Evolutionary conservation across 441 rosid species (phyloP).

Genomic region (Erysimum cheiri): DNA sequence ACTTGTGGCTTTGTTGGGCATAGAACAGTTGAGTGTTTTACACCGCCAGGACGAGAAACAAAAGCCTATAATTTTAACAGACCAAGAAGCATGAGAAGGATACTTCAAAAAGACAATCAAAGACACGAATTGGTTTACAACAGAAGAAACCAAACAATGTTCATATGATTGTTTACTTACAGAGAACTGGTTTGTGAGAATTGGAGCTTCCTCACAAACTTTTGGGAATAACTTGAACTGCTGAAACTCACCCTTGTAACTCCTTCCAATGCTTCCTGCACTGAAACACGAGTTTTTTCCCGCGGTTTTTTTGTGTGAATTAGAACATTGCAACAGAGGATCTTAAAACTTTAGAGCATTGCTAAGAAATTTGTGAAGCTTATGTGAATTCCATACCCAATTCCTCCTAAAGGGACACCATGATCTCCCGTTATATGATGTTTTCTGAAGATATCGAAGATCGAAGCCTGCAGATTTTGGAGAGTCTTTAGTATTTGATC

Average conservation of each 20-base stretch:
- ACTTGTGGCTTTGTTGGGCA: constrained; percentile 62
- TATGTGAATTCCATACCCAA: constrained; percentile 62
- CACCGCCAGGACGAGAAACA: constrained; percentile 72
- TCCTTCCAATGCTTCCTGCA: constrained; percentile 93
- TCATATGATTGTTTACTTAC: constrained; percentile 59
- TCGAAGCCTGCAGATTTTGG: constrained; percentile 51
- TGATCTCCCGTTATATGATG: constrained; percentile 66
- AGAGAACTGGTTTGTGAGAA: constrained; percentile 91
- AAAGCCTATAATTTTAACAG: constrained; percentile 55
- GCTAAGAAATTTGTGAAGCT: background rate
- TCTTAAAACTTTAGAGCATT: background rate
- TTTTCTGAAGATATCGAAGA: constrained; percentile 68
- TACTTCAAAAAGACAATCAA: constrained; percentile 2
- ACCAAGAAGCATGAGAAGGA: constrained; percentile 13
- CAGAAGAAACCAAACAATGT: background rate
- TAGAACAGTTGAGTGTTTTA: constrained; percentile 77
- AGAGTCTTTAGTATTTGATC: background rate
- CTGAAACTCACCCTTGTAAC: constrained; percentile 90
- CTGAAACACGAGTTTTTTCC: constrained; percentile 40
- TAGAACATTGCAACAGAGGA: constrained; percentile 22
- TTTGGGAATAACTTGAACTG: constrained; percentile 81
- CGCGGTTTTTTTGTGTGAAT: constrained; percentile 4
- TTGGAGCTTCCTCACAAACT: constrained; percentile 72
- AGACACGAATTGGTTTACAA: background rate
- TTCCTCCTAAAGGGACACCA: constrained; percentile 87